A percentile compares a stretch with the other conserved stretches of the same genome.
phyloP scores from a whole-genome alignment of 1,284 basidiomycete species.

The Phellopilus nigrolimitatus region DNA sequence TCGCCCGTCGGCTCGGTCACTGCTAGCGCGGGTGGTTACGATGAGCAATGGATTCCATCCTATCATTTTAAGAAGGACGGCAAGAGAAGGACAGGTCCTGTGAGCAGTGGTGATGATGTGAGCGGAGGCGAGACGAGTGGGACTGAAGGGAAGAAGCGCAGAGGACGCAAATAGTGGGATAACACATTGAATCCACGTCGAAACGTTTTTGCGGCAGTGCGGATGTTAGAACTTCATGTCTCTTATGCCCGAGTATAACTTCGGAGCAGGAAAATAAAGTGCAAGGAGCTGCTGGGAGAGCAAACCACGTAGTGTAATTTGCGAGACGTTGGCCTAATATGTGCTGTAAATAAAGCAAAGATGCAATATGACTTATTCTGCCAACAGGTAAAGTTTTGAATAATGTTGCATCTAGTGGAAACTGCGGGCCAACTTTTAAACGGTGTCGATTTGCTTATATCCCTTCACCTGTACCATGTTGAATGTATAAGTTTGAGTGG shows the following conservation, averaged over 20 bases:
- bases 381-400: background rate
- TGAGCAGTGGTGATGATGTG: constrained; percentile 64
- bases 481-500: background rate
- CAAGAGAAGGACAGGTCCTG: constrained; percentile 41
- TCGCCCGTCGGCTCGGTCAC: constrained; percentile 57
- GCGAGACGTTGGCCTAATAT: no score
- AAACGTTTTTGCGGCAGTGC: background rate
- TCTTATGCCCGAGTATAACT: no score
- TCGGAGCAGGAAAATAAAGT: no score
- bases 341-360: no score
- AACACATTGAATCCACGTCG: no score
- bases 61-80: constrained; percentile 69
- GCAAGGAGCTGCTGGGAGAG: background rate
- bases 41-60: constrained; percentile 91
- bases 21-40: constrained; percentile 70
- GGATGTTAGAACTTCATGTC: no score
- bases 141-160: constrained; percentile 53
- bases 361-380: no score
- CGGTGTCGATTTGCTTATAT: constrained; percentile 45
- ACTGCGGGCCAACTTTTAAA: constrained; percentile 4
- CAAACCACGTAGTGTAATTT: background rate
- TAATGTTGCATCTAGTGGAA: background rate
- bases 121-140: constrained; percentile 57
- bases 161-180: constrained; percentile 50
- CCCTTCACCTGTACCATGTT: constrained; percentile 42